Conservation (phyloP, 2,329 filamentous ascomycete genomes). For the Talaromyces sp. region DNA sequence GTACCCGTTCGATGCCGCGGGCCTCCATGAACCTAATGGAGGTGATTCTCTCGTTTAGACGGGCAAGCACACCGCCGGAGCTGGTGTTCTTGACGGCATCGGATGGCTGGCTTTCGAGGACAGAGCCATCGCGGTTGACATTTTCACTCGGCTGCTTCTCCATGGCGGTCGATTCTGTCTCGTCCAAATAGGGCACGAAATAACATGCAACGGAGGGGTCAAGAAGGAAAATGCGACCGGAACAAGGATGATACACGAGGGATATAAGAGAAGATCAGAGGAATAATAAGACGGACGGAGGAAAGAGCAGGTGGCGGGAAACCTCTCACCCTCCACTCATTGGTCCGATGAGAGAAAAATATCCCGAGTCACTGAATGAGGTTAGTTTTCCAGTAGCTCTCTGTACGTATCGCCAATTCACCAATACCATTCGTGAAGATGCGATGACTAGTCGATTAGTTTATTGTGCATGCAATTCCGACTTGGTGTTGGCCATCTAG, state of each 20-base stretch:
- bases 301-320: slow-evolving; percentile 1
- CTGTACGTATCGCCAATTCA: background rate
- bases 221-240: background rate
- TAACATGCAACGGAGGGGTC: background rate
- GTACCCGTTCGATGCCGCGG: slow-evolving; percentile 20
- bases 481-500: no score
- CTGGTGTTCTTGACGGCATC: background rate
- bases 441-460: background rate
- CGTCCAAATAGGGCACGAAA: background rate
- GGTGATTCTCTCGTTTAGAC: slow-evolving; percentile 16
- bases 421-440: no score
- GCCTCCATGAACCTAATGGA: slow-evolving; percentile 16
- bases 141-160: slow-evolving; percentile 7
- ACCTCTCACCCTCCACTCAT: background rate
- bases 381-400: background rate
- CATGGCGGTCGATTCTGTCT: background rate
- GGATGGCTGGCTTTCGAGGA: slow-evolving; percentile 10
- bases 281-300: background rate
- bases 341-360: background rate
- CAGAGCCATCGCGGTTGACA: background rate
- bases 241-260: background rate
- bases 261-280: background rate
- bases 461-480: background rate
- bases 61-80: background rate
- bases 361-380: background rate